Percentiles rank a stretch among this genome's conserved stretches.
These are phyloP conservation scores for Beauveria australis DNA, from an alignment of 2,329 filamentous ascomycete genomes.

Conservation along the genomic window DNA sequence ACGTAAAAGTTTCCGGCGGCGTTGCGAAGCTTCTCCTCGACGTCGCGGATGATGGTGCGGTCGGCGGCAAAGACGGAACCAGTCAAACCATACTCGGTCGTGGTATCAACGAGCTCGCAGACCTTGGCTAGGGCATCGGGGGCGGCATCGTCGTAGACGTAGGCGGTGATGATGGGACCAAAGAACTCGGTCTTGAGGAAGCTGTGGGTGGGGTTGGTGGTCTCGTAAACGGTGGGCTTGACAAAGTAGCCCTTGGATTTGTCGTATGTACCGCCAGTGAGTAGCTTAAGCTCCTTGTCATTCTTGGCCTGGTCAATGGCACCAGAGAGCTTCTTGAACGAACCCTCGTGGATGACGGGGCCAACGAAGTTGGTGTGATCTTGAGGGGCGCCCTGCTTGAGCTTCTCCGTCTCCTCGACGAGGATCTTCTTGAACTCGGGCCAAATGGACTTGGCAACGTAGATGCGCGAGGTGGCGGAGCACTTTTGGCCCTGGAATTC, in stretches of 20 bases:
- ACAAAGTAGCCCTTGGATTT: conserved; percentile 74
- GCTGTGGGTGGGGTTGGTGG: conserved; percentile 63
- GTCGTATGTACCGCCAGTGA: conserved; percentile 72
- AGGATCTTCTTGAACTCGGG: conserved; percentile 61
- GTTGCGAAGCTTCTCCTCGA: conserved; percentile 64
- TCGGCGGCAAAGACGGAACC: conserved; percentile 69
- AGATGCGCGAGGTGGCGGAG: conserved; percentile 72
- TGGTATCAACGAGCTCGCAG: conserved; percentile 59
- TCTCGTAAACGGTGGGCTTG: conserved; percentile 73
- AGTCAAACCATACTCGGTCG: conserved; percentile 70
- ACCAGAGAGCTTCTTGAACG: conserved; percentile 70
- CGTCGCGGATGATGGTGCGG: conserved; percentile 54
- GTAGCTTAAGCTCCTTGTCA: conserved; percentile 62
- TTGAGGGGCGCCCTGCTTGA: conserved; percentile 61
- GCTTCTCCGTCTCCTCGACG: conserved; percentile 56
- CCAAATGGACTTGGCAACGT: conserved; percentile 70
- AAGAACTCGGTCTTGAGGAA: conserved; percentile 76
- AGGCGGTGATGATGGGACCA: conserved; percentile 64
- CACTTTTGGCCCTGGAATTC: conserved; percentile 92
- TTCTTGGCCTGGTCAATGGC: conserved; percentile 75
- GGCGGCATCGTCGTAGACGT: conserved; percentile 67
- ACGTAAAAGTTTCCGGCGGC: conserved; percentile 79
- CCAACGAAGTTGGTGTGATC: conserved; percentile 75
- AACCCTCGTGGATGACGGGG: conserved; percentile 74
- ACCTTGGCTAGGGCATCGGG: conserved; percentile 47